These are phyloP conservation scores for sunflower (Helianthus annuus) DNA, from an alignment of 129 eudicot genomes.

Conservation along the genomic window HanXRQr2.0-SUNRISE NC_035445.2:77265949-77266448, in stretches of 20 bases:
- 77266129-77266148: conserved; percentile 5
- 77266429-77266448: background rate
- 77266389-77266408: conserved; percentile 18
- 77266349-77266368: conserved; percentile 15
- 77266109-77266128: conserved; percentile 26
- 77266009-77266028: conserved; percentile 1
- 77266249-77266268: conserved; percentile 36
- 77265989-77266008: conserved; percentile 30
- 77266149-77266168: conserved; percentile 24
- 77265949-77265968: conserved; percentile 31
- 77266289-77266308: conserved; percentile 18
- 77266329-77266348: conserved; percentile 5
- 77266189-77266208: conserved; percentile 43
- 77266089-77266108: conserved; percentile 22
- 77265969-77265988: conserved; percentile 38
- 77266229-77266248: conserved; percentile 36
- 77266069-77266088: conserved; percentile 30
- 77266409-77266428: conserved; percentile 14
- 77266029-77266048: conserved; percentile 18
- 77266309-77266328: conserved; percentile 14
- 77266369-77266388: conserved; percentile 11
- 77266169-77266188: conserved; percentile 39
- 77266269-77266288: conserved; percentile 15
- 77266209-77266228: conserved; percentile 40
- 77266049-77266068: conserved; percentile 27